phyloP scores from a whole-genome alignment of 2,329 filamentous ascomycete genomes.

The Ophiostoma piceae region DNA sequence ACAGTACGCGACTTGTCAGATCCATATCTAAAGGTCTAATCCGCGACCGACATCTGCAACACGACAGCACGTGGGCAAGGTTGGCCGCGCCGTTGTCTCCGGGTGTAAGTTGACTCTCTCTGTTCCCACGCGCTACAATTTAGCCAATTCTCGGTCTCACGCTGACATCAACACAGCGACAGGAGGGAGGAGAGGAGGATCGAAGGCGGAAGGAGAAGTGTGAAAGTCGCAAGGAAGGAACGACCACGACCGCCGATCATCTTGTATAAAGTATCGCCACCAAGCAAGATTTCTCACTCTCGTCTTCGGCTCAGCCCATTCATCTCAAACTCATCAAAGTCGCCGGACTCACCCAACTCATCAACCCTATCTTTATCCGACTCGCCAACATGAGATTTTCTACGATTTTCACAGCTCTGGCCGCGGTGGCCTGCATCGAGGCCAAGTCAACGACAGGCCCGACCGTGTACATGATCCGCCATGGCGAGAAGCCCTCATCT shows the following conservation, averaged over 20 bases:
- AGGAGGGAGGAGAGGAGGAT: neutral
- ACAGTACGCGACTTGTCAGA: neutral
- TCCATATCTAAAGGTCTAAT: neutral
- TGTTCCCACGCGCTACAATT: neutral
- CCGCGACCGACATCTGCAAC: neutral
- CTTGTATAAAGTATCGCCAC: neutral
- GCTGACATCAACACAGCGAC: neutral
- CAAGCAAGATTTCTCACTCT: neutral
- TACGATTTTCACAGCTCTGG: neutral
- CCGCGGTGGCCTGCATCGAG: constrained; percentile 1
- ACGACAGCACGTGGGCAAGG: neutral
- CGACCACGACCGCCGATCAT: neutral
- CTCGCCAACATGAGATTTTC: constrained; percentile 18
- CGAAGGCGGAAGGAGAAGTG: neutral
- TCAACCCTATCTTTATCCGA: neutral
- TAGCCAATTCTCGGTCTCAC: neutral
- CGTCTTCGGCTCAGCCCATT: neutral
- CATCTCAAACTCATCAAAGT: neutral
- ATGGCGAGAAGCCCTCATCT: constrained; percentile 57
- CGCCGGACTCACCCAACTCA: neutral
- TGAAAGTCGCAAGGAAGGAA: neutral
- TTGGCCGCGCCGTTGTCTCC: neutral
- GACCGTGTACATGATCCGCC: constrained; percentile 58
- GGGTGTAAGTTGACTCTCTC: neutral
- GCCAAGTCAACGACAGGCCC: constrained; percentile 30